Percentiles rank a stretch among this genome's conserved stretches.
Conservation (phyloP, 1,139 yeast genomes). For the Schizosaccharomyces versatilis region DNA sequence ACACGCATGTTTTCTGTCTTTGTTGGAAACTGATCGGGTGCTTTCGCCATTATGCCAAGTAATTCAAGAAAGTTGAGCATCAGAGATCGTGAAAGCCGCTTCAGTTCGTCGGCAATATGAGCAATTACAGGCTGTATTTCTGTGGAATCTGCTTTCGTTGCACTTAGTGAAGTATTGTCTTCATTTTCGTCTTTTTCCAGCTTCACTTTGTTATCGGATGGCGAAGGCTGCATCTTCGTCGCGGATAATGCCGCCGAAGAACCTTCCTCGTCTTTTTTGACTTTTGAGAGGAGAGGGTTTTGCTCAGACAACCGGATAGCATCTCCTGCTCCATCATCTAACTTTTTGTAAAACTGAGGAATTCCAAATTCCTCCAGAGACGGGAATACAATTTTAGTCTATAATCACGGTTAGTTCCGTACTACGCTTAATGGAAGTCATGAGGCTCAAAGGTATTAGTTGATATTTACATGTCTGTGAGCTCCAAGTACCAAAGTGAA, state of each 20-base stretch:
- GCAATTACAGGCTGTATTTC: neutral
- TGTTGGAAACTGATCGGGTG: constrained; percentile 42
- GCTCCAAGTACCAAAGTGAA: neutral
- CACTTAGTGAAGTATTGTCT: neutral
- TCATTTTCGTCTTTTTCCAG: constrained; percentile 12
- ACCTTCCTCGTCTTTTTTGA: neutral
- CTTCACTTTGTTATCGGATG: constrained; percentile 17
- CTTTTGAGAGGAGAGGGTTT: constrained; percentile 36
- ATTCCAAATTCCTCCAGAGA: constrained; percentile 14
- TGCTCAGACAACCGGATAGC: constrained; percentile 47
- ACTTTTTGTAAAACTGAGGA: constrained; percentile 6
- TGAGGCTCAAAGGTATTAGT: neutral
- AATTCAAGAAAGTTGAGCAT: constrained; percentile 52
- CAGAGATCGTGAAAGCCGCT: constrained; percentile 44
- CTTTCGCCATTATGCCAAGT: constrained; percentile 45
- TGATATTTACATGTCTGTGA: no score
- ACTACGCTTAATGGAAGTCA: neutral
- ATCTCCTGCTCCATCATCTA: constrained; percentile 13
- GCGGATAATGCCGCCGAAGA: no score
- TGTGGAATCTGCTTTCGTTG: neutral
- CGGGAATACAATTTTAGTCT: constrained; percentile 12
- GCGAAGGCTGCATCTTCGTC: neutral
- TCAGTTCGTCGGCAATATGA: constrained; percentile 28
- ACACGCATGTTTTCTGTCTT: constrained; percentile 53
- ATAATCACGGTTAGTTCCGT: neutral